These are phyloP conservation scores for Heliamphora pulchella DNA, from an alignment of 179 eudicot species.

Conservation along the genomic window DNA sequence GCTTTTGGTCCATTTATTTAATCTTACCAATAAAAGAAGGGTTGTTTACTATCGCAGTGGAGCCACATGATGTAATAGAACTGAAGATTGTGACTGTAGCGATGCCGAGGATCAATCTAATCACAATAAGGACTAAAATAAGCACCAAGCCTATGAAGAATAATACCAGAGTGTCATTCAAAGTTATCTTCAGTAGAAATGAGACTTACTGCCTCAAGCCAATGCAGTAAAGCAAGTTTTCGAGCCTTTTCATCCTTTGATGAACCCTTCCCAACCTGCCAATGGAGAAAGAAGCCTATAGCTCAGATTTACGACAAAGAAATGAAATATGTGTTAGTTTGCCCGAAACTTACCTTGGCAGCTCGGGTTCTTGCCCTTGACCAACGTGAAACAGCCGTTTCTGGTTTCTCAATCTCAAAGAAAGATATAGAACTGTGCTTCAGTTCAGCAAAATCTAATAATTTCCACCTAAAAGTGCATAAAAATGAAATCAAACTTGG, in stretches of 20 bases:
- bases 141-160: not conserved
- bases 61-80: conserved; percentile 74
- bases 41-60: conserved; percentile 66
- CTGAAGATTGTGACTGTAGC: conserved; percentile 89
- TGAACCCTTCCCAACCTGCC: conserved; percentile 80
- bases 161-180: not conserved
- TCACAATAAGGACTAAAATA: conserved; percentile 16
- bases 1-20: not conserved
- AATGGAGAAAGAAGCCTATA: not conserved
- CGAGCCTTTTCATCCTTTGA: conserved; percentile 75
- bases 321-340: not conserved
- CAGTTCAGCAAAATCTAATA: conserved; percentile 76
- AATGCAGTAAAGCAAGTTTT: conserved; percentile 84
- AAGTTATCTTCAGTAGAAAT: not conserved
- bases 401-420: conserved; percentile 64
- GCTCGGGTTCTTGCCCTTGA: conserved; percentile 70
- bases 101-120: conserved; percentile 90
- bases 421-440: conserved; percentile 72
- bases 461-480: conserved; percentile 61
- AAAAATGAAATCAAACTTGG: not conserved
- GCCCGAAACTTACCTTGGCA: conserved; percentile 50
- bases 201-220: conserved; percentile 89
- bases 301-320: not conserved
- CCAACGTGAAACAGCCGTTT: conserved; percentile 76
- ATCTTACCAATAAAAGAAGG: conserved; percentile 86